phyloP scores from a whole-genome alignment of 2,329 filamentous ascomycete genomes.

The Emmonsia crescens region DNA sequence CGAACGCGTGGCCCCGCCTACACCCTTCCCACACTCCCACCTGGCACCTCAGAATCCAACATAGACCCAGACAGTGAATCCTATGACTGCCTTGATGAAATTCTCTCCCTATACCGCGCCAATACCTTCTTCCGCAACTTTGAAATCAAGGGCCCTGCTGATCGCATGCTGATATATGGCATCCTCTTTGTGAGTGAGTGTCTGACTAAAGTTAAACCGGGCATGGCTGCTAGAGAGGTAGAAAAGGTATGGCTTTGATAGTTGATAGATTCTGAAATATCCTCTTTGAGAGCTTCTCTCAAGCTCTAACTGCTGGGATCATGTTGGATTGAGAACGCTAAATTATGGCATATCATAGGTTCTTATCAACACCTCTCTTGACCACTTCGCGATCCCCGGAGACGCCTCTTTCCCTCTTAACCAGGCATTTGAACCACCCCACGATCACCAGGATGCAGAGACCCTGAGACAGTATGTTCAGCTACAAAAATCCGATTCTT shows the following conservation, averaged over 20 bases:
- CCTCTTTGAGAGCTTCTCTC: too few species aligned
- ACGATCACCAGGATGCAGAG: constrained; percentile 81
- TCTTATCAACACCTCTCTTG: constrained; percentile 80
- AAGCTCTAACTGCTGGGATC: too few species aligned
- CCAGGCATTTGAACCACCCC: constrained; percentile 87
- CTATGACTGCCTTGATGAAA: constrained; percentile 94
- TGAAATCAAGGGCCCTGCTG: constrained; percentile 92
- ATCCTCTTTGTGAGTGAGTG: constrained; percentile 92
- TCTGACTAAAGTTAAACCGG: constrained; percentile 72
- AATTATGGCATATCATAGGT: constrained; percentile 53
- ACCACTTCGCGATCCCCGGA: constrained; percentile 90
- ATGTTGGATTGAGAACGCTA: background rate
- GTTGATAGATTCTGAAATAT: too few species aligned
- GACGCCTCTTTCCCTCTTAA: constrained; percentile 90
- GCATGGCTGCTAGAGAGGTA: constrained; percentile 53
- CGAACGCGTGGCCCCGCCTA: constrained; percentile 92
- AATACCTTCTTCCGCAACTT: constrained; percentile 99
- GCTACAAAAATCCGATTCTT: too few species aligned
- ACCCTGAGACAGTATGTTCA: constrained; percentile 64
- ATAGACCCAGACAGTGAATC: constrained; percentile 77
- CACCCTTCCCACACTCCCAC: constrained; percentile 57
- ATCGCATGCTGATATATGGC: constrained; percentile 89
- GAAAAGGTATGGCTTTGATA: constrained; percentile 46
- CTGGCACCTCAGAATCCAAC: constrained; percentile 41
- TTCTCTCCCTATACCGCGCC: constrained; percentile 83